Base-by-base conservation (phyloP, 306 rosid genomes). In the Gastrolobium bilobum region DNA sequence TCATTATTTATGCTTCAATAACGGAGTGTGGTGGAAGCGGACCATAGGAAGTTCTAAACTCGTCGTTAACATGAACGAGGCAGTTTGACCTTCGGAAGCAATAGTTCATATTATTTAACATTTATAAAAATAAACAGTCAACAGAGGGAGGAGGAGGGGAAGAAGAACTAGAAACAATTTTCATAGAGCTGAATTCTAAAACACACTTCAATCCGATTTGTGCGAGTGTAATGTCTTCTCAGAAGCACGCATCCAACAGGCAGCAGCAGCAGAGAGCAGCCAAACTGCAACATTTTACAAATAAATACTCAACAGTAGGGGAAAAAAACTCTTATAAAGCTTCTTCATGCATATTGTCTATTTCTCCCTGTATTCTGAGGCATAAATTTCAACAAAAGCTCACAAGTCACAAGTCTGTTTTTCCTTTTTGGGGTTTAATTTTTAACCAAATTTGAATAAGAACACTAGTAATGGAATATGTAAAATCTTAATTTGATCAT, bases 211-310 rank as follows among this genome's bases (percentile, higher is more conserved):
- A 57, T 56, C 62, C 79, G 63, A 48, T 83, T n/a, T 43, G 72
- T 79, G 68, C 76, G 38, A 54, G 52, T 29, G 11, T 39, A 5
- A 43, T 14, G 34, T 54, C 79, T 67, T 71, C 71, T 89, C 86
- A 94, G 85, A 95, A 95, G 90, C 97, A 92, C 4, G 94, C 99
- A 51, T 95, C 99, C 86, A 95, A 82, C 42, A 95, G 83, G 79
- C 99, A 95, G 82, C 99, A 95, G 57, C 99, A 95, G 79, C 99
- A 95, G 70, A 95, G 82, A 83, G 95, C 99, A 88, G 99, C 99
- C 91, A 91, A 87, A 90, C 99, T 95, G 88, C 85, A 88, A 6
- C 52, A 75, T 48, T 34, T 63, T 5, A 29, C 6, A 48, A 34
- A 33, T 11, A 30, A 14, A 43, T 48, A 60, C 37, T 63, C 71